Evolutionary conservation across 768 basidiomycete genomes (phyloP), one percentile per base, ranked within the genome.

Genomic region (Termitomyces sp.): DNA sequence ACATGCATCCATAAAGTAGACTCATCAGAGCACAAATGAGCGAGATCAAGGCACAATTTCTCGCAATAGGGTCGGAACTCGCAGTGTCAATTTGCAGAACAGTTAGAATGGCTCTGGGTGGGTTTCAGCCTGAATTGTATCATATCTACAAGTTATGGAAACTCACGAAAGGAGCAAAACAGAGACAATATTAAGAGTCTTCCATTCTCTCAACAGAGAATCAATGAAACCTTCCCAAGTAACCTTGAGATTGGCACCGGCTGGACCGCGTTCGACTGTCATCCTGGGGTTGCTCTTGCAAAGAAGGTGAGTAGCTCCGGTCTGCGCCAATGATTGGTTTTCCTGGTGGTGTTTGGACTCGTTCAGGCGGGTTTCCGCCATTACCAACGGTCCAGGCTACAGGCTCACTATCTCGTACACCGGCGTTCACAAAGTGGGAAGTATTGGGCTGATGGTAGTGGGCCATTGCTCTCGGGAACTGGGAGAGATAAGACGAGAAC

Each of bases 1-100:
- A 85, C 33, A 83, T 71, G 57, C 84, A 83, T 0, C 84, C 85
- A 59, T 77, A 86, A 1, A 74, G 72, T 13, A 86, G 65, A 60
- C 82, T 83, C 77, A 84, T 79, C 51, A 85, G 62, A 3, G 82
- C 82, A 23, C 76, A 83, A 3, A 77, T 68, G 23, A 86, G 70
- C 2, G 83, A 84, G 25, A 84, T 66, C 12, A 85, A 50, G 31
- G 70, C 2, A 82, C 81, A 1, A 77, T 70, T 83, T 38, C 84
- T 73, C 7, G 78, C 78, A 25, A 85, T 53, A 0, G 82, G 80
- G 59, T 84, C 82, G 5, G 68, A 58, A 1, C 73, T 73, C 43
- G 82, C 83, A 31, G 46, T 45, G 0, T 59, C 59, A 23, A 65
- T 64, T 46, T 65, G 63, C 29, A 65, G 56, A 47, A 63, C 58